Conservation (phyloP, 208 protist genomes). For the Novymonas esmeraldas region DNA sequence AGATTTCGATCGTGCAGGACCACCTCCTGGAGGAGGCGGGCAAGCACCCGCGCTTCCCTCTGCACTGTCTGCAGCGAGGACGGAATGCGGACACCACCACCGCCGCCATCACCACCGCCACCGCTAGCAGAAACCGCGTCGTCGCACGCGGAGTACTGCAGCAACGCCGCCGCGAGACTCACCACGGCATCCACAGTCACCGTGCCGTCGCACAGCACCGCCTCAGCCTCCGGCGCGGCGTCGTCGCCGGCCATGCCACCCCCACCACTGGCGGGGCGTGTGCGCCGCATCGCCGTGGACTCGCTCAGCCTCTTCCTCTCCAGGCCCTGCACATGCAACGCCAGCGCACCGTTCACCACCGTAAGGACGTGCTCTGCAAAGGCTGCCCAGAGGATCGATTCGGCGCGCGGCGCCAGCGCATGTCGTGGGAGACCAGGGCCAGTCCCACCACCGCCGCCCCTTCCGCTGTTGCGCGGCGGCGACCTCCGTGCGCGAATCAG, state of each 20-base stretch:
- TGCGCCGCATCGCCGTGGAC: constrained; percentile 26
- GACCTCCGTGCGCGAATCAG: constrained; percentile 31
- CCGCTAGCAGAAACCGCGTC: constrained; percentile 32
- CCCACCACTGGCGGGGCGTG: not conserved
- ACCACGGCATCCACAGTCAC: constrained; percentile 15
- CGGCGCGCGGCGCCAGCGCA: constrained; percentile 5
- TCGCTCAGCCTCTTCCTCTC: constrained; percentile 14
- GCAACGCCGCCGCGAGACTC: constrained; percentile 10
- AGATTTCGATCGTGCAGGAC: constrained; percentile 57
- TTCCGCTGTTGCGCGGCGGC: constrained; percentile 18
- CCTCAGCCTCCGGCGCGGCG: not conserved
- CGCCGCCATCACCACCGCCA: constrained; percentile 13
- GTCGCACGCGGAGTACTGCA: constrained; percentile 22
- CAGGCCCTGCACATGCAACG: constrained; percentile 21
- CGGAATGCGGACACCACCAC: constrained; percentile 10
- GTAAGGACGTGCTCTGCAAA: constrained; percentile 26
- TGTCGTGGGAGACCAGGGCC: not conserved
- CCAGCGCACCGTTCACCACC: constrained; percentile 23
- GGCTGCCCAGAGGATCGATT: constrained; percentile 27
- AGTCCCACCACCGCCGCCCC: too few species aligned
- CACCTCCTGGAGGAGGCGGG: constrained; percentile 53
- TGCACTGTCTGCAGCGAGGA: constrained; percentile 21
- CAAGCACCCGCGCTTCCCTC: constrained; percentile 28
- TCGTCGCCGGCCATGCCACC: not conserved
- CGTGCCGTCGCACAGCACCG: not conserved